Percentiles rank a stretch among this genome's conserved stretches.
Evolutionary conservation across 345 rosid species (phyloP).

Genomic region (Lenwebbia sp.): DNA sequence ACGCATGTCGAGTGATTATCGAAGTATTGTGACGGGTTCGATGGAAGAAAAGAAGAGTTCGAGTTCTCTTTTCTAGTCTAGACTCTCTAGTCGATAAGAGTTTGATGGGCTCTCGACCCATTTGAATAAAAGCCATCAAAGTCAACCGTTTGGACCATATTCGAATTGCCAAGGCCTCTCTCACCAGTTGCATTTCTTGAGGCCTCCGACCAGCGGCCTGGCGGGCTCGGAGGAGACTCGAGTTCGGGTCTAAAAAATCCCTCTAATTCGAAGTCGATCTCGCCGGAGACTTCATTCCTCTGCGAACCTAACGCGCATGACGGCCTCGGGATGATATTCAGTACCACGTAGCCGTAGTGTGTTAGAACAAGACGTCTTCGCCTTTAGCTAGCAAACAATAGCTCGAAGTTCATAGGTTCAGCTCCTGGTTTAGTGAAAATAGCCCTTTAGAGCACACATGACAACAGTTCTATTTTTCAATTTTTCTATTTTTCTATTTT

Average conservation of each 20-base stretch:
- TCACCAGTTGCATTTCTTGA: background rate
- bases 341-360: background rate
- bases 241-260: background rate
- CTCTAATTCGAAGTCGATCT: background rate
- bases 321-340: background rate
- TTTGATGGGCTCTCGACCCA: background rate
- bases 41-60: background rate
- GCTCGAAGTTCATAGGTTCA: background rate
- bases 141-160: background rate
- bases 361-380: background rate
- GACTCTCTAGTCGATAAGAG: background rate
- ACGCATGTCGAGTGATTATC: background rate
- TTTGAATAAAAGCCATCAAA: background rate
- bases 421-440: background rate
- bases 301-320: background rate
- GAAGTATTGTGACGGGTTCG: background rate
- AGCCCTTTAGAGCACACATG: no score
- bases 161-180: background rate
- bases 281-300: background rate
- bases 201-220: background rate
- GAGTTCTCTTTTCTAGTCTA: background rate
- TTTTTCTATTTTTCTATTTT: no score
- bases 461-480: no score
- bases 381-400: background rate
- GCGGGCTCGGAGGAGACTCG: background rate